phyloP scores from a whole-genome alignment of 768 basidiomycete genomes.

The Termitomyces titanicus region DNA sequence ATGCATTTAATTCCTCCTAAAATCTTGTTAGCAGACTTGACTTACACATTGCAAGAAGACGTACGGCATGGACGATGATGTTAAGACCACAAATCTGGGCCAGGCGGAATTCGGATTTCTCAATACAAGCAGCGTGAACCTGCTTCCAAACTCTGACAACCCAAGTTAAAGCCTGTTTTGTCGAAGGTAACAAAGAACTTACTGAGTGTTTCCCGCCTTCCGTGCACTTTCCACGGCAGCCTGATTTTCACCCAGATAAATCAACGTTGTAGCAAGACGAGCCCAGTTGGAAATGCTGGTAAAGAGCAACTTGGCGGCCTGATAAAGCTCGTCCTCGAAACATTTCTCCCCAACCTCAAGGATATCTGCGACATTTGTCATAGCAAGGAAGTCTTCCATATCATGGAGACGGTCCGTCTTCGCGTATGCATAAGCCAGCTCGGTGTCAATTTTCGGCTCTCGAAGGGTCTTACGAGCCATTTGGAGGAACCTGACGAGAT shows the following conservation, averaged over 20 bases:
- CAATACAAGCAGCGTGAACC: slow-evolving; percentile 96
- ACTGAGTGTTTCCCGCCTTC: slow-evolving; percentile 99
- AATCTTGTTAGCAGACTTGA: slow-evolving; percentile 5
- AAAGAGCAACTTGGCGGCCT: slow-evolving; percentile 94
- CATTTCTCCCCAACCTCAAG: slow-evolving; percentile 98
- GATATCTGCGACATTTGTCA: slow-evolving; percentile 98
- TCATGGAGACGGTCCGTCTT: slow-evolving; percentile 97
- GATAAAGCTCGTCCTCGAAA: slow-evolving; percentile 97
- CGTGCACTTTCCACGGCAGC: slow-evolving; percentile 98
- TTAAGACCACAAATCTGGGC: slow-evolving; percentile 99
- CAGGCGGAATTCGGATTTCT: slow-evolving; percentile 94
- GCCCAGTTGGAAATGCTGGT: slow-evolving; percentile 99
- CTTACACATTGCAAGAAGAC: slow-evolving; percentile 10
- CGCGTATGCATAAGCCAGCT: slow-evolving; percentile 96
- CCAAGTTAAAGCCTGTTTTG: slow-evolving; percentile 9
- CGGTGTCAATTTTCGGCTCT: slow-evolving; percentile 97
- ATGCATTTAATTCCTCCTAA: slow-evolving; percentile 72
- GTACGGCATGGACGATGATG: slow-evolving; percentile 87
- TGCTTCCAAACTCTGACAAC: slow-evolving; percentile 93
- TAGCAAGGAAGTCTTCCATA: slow-evolving; percentile 98
- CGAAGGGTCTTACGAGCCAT: slow-evolving; percentile 98
- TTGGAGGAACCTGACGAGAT: slow-evolving; percentile 94
- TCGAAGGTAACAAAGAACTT: slow-evolving; percentile 21
- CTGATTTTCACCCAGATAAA: slow-evolving; percentile 98
- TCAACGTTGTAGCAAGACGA: slow-evolving; percentile 93